Base-by-base conservation (phyloP, 2,329 filamentous ascomycete species). In the Colletotrichum sp. region DNA sequence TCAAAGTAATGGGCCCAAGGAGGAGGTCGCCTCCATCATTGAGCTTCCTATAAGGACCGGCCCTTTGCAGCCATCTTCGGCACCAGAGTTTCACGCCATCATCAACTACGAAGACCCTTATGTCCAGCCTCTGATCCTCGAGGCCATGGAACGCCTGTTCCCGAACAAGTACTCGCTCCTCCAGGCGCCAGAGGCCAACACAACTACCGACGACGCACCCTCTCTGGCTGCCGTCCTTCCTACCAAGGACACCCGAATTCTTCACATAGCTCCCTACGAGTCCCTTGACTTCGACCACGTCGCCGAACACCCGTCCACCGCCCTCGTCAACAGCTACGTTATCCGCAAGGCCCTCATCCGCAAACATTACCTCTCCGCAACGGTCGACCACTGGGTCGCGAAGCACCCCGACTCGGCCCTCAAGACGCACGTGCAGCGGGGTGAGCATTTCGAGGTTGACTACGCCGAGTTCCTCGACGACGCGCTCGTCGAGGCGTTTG, bases 391-490 rank as follows among this genome's bases (percentile, higher is more conserved):
- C 82, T 99, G 96, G 95, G 88, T 94, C 7, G 92, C 93, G 52
- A 99, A 99, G 84, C 90, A 97, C 80, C 95, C 96, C 0, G 84
- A 89, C 1, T 95, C 93, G 12, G 84, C 93, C 7, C 88, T 99
- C 15, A 89, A 87, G 74, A 86, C 87, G 2, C 94, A 97, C 81
- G 92, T 98, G 71, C 94, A 95, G 83, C 91, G 93, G 3, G 92
- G 92, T 59, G 95, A 98, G 78, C 92, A 95, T 57, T 98, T 99
- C 79, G 97, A 99, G 85, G 90, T 99, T 9, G 97, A 99, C 84
- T 99, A 97, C 82, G 96, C 96, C 2, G 97, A 99, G 86, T 99
- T 99, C 81, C 87, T 99, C 16, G 97, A 99, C 78, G 97, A 99
- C 80, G 95, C 97, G 1, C 87, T 99, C 9, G 89, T 98, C 3